These are phyloP conservation scores for Bipolaris sorokiniana DNA, from an alignment of 2,329 filamentous ascomycete species.

Conservation along the genomic window DNA sequence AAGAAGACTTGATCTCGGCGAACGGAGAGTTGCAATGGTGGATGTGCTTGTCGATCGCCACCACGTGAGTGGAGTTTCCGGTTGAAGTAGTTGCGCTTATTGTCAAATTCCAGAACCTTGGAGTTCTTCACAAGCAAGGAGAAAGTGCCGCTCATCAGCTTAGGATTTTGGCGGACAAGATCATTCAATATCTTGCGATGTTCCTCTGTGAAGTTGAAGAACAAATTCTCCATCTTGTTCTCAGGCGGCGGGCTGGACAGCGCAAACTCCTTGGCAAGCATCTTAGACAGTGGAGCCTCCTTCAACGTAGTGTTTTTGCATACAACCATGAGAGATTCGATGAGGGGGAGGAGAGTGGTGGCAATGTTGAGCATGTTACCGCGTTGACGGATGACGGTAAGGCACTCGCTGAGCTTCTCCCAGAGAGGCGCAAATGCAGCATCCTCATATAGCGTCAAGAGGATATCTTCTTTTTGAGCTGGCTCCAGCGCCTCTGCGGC, in stretches of 20 bases:
- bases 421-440: constrained; percentile 88
- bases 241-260: constrained; percentile 80
- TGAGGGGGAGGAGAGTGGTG: constrained; percentile 90
- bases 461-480: constrained; percentile 79
- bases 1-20: constrained; percentile 96
- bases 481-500: constrained; percentile 60
- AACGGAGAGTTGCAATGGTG: constrained; percentile 83
- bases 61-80: constrained; percentile 83
- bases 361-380: constrained; percentile 97
- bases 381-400: constrained; percentile 85
- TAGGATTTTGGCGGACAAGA: constrained; percentile 93
- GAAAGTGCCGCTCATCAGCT: constrained; percentile 98
- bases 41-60: constrained; percentile 69
- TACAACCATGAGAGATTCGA: constrained; percentile 97
- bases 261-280: constrained; percentile 67
- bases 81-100: constrained; percentile 99
- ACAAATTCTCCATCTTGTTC: constrained; percentile 82
- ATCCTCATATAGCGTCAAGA: constrained; percentile 89
- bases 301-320: constrained; percentile 94
- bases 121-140: constrained; percentile 96
- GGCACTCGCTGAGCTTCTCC: constrained; percentile 87
- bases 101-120: constrained; percentile 98
- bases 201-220: constrained; percentile 97
- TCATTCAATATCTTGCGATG: constrained; percentile 98
- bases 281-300: constrained; percentile 61